Evolutionary conservation across 208 protist species (phyloP), one percentile per base, ranked within the genome.

Genomic region (Leptomonas seymouri): DNA sequence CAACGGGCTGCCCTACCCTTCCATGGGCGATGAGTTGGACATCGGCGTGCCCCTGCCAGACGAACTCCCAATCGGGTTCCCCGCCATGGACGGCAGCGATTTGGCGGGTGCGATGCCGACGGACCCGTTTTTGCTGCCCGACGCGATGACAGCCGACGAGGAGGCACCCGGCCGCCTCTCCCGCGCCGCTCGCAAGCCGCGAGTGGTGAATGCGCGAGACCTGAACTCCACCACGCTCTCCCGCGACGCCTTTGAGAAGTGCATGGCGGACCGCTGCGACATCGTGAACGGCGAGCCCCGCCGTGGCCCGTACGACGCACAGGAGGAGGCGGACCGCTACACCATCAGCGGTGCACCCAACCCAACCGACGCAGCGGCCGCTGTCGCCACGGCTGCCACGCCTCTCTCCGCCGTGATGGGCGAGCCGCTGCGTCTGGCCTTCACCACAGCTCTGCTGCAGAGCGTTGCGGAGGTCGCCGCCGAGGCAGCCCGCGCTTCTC

Each of bases 41-140:
- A 93, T 96, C 65, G 90, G 90, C 18, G 83, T 90, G 11, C 82
- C 88, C 5, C 76, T 93, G 15, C 90, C 87, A 0, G 90, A 93
- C n/a, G 86, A 85, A 44, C 63, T 91, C 25, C 73, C 85, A 3
- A 51, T 71, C 21, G 84, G 69, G 30, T 85, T 92, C 58, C 75
- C 65, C 1, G 39, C 20, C 23, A 21, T 77, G 14, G 58, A 60
- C 18, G 74, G 58, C 5, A 7, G 51, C 4, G 67, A 25, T 31
- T 21, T 67, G 49, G 57, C 62, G 15, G 56, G 49, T 20, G 30
- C 39, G 28, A 36, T 75, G 36, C 69, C 70, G 3, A 53, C 18
- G 16, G 70, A 80, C 49, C 76, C 78, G 20, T 80, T 80, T 46
- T 28, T 77, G 9, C 21, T 80, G 31, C 76, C 80, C 4, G 78